These are phyloP conservation scores for Botrytis medusae DNA, from an alignment of 2,329 filamentous ascomycete genomes.

Conservation along the genomic window DNA sequence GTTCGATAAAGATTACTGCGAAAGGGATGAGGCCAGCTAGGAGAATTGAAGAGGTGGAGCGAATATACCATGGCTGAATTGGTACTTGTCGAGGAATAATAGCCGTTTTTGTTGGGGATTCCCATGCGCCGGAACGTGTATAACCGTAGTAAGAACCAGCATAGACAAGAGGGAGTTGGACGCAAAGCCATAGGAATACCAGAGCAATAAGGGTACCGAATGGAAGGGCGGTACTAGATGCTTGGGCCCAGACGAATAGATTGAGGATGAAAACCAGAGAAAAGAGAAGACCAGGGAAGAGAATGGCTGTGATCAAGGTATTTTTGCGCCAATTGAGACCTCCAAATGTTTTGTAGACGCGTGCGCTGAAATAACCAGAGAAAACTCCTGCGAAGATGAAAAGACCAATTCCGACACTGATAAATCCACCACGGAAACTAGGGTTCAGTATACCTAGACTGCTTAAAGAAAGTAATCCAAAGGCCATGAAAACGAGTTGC, in stretches of 20 bases:
- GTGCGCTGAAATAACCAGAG: slow-evolving; percentile 83
- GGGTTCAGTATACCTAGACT: slow-evolving; percentile 79
- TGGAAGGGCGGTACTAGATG: slow-evolving; percentile 82
- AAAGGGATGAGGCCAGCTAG: slow-evolving; percentile 79
- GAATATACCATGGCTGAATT: slow-evolving; percentile 70
- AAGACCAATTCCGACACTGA: slow-evolving; percentile 78
- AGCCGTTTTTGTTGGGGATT: slow-evolving; percentile 78
- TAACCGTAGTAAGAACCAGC: slow-evolving; percentile 77
- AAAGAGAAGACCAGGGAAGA: slow-evolving; percentile 80
- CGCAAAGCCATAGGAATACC: slow-evolving; percentile 75
- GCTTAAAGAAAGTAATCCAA: slow-evolving; percentile 69
- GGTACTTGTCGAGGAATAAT: slow-evolving; percentile 72
- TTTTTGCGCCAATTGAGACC: slow-evolving; percentile 75
- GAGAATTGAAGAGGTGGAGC: slow-evolving; percentile 61
- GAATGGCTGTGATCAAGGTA: slow-evolving; percentile 70
- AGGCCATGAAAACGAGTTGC: slow-evolving; percentile 80
- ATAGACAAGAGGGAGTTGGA: slow-evolving; percentile 84
- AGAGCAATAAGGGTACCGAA: slow-evolving; percentile 76
- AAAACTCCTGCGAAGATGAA: slow-evolving; percentile 82
- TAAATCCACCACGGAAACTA: slow-evolving; percentile 84
- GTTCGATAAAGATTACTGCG: slow-evolving; percentile 83
- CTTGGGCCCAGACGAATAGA: slow-evolving; percentile 86
- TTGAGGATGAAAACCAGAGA: slow-evolving; percentile 76
- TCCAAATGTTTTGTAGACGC: slow-evolving; percentile 81
- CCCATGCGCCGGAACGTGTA: slow-evolving; percentile 65